These are phyloP conservation scores for Cercospora sojina DNA, from an alignment of 2,329 filamentous ascomycete genomes.

Conservation along the genomic window DNA sequence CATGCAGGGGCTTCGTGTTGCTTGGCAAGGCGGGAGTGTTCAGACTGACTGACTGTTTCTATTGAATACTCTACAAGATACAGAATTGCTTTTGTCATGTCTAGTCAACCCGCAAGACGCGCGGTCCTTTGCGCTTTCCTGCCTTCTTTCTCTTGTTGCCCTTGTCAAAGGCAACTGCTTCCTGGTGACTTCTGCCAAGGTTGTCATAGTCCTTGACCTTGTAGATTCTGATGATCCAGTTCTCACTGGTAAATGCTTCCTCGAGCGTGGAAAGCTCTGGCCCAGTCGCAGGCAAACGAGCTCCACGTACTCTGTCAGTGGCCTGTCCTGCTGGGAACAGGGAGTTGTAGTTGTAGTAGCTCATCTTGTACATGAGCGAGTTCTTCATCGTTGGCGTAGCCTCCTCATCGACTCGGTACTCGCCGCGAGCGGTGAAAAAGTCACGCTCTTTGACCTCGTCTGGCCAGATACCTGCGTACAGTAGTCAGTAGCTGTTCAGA, in stretches of 20 bases:
- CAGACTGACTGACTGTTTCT: neutral
- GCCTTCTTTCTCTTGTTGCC: constrained; percentile 82
- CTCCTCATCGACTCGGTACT: constrained; percentile 91
- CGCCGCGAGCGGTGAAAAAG: constrained; percentile 90
- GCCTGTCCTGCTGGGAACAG: constrained; percentile 92
- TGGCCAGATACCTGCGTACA: constrained; percentile 73
- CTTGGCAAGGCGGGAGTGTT: neutral
- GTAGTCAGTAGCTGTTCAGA: constrained; percentile 15
- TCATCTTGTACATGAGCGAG: constrained; percentile 99
- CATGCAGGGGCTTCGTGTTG: constrained; percentile 6
- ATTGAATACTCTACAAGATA: constrained; percentile 13
- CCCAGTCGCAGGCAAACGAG: constrained; percentile 75
- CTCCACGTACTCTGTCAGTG: constrained; percentile 81
- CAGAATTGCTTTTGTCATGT: constrained; percentile 10
- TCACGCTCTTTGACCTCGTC: constrained; percentile 96
- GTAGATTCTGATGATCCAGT: constrained; percentile 99
- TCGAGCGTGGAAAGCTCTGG: constrained; percentile 86
- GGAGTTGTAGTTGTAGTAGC: constrained; percentile 93
- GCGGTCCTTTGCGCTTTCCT: constrained; percentile 68
- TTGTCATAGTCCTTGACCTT: constrained; percentile 99
- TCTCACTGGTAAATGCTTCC: constrained; percentile 97
- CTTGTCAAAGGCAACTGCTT: constrained; percentile 67
- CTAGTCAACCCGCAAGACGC: constrained; percentile 66
- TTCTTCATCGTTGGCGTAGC: constrained; percentile 98
- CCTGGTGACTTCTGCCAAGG: constrained; percentile 81